A percentile compares a stretch with the other conserved stretches of the same genome.
Conservation (phyloP, 2,329 filamentous ascomycete species). For the Phyllosticta citrichinensis region DNA sequence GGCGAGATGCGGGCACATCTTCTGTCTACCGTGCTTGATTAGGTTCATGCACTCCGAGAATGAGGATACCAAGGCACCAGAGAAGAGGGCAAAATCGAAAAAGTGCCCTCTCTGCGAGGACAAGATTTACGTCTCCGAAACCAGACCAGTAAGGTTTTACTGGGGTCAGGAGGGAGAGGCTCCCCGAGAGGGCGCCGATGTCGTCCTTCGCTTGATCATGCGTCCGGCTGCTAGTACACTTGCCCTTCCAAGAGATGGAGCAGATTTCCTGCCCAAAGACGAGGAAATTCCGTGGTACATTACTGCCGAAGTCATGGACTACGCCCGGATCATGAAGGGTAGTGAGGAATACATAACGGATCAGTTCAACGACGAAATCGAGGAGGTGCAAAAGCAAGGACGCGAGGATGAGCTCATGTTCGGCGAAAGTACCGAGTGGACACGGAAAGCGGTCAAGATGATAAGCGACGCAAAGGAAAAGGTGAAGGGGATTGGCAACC, state of each 20-base stretch:
- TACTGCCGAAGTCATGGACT: constrained; percentile 87
- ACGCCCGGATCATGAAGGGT: constrained; percentile 90
- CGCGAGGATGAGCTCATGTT: constrained; percentile 87
- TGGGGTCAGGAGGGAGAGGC: constrained; percentile 74
- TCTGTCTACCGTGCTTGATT: constrained; percentile 85
- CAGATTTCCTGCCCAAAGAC: constrained; percentile 56
- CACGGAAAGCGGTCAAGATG: constrained; percentile 66
- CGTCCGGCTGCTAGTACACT: constrained; percentile 72
- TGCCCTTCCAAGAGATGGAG: constrained; percentile 74
- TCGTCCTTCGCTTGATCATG: constrained; percentile 78
- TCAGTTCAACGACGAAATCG: constrained; percentile 72
- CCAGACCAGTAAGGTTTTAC: constrained; percentile 83
- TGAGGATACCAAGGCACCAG: constrained; percentile 47
- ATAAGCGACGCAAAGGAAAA: constrained; percentile 71
- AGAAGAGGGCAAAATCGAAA: constrained; percentile 72
- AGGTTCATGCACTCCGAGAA: constrained; percentile 88
- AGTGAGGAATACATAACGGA: constrained; percentile 76
- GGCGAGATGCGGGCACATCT: constrained; percentile 95
- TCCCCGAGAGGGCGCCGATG: constrained; percentile 76
- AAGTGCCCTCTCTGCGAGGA: constrained; percentile 97
- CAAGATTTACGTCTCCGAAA: constrained; percentile 82
- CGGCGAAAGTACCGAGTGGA: constrained; percentile 78
- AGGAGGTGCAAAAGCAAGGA: constrained; percentile 64
- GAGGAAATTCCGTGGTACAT: constrained; percentile 92
- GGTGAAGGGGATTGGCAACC: constrained; percentile 56